Conservation (phyloP, 2,329 filamentous ascomycete genomes). For the Neopestalotiopsis clavispora region DNA sequence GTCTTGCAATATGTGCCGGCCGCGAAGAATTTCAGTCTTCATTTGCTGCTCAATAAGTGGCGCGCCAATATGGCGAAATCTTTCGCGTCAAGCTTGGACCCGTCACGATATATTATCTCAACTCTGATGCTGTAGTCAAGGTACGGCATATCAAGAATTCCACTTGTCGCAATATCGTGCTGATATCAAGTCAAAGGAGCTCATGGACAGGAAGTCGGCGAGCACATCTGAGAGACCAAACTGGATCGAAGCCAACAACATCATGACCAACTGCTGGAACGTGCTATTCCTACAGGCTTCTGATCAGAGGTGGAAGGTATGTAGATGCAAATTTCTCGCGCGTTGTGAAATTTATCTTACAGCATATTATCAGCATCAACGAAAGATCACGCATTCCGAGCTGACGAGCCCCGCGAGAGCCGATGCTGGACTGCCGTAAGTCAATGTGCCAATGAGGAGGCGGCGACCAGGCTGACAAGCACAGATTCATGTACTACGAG, state of each 20-base stretch:
- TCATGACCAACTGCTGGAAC: conserved; percentile 11
- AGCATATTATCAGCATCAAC: neutral
- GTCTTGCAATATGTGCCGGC: neutral
- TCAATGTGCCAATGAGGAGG: neutral
- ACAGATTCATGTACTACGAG: neutral
- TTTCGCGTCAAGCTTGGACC: conserved; percentile 9
- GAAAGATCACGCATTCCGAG: conserved; percentile 10
- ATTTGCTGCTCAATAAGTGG: neutral
- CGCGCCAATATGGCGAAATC: conserved; percentile 6
- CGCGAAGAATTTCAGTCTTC: neutral
- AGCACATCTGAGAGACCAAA: neutral
- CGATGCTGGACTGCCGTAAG: conserved; percentile 1
- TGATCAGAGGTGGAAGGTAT: conserved; percentile 2
- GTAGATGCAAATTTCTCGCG: no score
- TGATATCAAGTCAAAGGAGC: neutral
- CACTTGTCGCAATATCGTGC: neutral
- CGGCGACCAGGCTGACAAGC: neutral
- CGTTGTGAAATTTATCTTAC: no score
- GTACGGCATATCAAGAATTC: neutral
- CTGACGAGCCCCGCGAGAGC: neutral
- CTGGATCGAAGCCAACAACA: conserved; percentile 2
- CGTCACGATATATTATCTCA: conserved; percentile 9
- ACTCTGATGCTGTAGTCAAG: conserved; percentile 11
- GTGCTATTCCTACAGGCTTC: conserved; percentile 5
- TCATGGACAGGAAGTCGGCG: conserved; percentile 5